Evolutionary conservation across 2,329 filamentous ascomycete genomes (phyloP).

Genomic region (Fusarium napiforme): DNA sequence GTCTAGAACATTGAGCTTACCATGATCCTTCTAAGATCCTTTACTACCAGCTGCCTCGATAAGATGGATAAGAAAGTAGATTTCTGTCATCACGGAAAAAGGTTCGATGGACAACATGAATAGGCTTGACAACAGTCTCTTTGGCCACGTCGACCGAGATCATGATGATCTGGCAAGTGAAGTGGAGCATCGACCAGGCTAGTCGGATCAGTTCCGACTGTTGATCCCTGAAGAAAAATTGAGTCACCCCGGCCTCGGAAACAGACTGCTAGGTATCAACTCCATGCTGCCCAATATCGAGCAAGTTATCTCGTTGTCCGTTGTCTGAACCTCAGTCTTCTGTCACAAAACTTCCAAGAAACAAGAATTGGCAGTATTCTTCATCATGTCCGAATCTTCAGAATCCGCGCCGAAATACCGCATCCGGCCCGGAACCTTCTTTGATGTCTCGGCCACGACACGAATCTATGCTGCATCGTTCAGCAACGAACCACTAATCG

Average conservation of each 20-base stretch:
- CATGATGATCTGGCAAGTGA: neutral
- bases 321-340: no score
- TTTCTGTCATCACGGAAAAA: no score
- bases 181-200: neutral
- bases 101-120: no score
- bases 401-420: neutral
- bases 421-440: neutral
- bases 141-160: neutral
- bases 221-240: neutral
- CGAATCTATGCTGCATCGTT: constrained; percentile 4
- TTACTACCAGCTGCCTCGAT: neutral
- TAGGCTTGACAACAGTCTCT: no score
- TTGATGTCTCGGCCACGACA: constrained; percentile 1
- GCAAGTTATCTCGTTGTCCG: accelerated
- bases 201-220: neutral
- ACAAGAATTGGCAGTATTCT: no score
- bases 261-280: neutral
- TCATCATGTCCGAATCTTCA: neutral
- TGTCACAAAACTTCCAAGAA: no score
- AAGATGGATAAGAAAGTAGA: neutral
- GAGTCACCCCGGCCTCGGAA: neutral
- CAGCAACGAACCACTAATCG: neutral
- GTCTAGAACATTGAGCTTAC: neutral
- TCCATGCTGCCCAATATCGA: neutral
- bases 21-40: neutral